These are phyloP conservation scores for Ceratorhiza oryzae-sativae DNA, from an alignment of 1,284 basidiomycete species.

Conservation along the genomic window DNA sequence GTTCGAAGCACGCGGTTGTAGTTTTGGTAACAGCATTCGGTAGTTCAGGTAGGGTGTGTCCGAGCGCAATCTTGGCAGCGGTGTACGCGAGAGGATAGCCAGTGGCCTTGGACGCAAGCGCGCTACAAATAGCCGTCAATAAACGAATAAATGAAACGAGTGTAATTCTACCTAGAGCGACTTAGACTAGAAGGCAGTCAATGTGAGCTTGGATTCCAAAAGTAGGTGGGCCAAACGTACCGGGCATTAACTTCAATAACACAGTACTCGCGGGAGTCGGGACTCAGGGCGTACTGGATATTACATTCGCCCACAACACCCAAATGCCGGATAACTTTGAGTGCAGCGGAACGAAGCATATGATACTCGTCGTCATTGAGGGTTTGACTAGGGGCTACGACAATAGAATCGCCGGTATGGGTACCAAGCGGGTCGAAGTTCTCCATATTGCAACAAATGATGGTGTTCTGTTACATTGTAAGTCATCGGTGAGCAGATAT, in stretches of 20 bases:
- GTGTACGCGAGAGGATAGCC: slow-evolving; percentile 99
- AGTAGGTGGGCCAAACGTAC: slow-evolving; percentile 51
- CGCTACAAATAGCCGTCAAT: slow-evolving; percentile 56
- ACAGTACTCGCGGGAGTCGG: slow-evolving; percentile 91
- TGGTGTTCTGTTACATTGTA: slow-evolving; percentile 71
- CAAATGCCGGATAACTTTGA: slow-evolving; percentile 97
- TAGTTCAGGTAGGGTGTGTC: slow-evolving; percentile 95
- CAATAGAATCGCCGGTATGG: slow-evolving; percentile 99
- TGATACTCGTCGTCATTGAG: slow-evolving; percentile 98
- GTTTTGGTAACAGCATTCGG: slow-evolving; percentile 99
- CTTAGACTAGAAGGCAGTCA: slow-evolving; percentile 53
- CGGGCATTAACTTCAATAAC: slow-evolving; percentile 99
- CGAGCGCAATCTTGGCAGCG: slow-evolving; percentile 98
- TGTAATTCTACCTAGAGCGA: slow-evolving; percentile 60
- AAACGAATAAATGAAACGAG: background rate
- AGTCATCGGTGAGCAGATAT: too few species aligned
- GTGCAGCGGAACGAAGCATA: slow-evolving; percentile 96
- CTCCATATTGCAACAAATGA: slow-evolving; percentile 97
- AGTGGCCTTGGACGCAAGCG: slow-evolving; percentile 97
- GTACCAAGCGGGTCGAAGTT: slow-evolving; percentile 99
- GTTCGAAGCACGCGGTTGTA: slow-evolving; percentile 99
- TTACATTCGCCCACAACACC: slow-evolving; percentile 99
- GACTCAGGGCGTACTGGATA: slow-evolving; percentile 98
- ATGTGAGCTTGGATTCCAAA: slow-evolving; percentile 39
- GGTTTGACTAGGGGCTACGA: slow-evolving; percentile 98